Conservation (phyloP, 352 stramenopile genomes). For the Pythium guiyangense region DNA sequence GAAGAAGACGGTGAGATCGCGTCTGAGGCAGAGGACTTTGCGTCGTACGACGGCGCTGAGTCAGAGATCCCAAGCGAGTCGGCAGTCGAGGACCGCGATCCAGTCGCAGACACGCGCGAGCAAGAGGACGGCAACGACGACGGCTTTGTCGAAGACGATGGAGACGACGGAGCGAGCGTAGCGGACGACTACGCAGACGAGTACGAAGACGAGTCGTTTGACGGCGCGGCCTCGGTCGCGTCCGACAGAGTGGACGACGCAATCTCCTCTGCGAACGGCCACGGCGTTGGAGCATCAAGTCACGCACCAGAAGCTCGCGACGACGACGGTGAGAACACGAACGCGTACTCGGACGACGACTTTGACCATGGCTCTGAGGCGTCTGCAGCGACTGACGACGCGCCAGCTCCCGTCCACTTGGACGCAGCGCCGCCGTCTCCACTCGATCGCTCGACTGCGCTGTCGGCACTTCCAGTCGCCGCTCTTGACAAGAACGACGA, state of each 20-base stretch:
- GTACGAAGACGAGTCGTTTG: slow-evolving; percentile 51
- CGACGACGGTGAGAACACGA: slow-evolving; percentile 4
- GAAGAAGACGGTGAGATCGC: slow-evolving; percentile 4
- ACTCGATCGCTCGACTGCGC: too few relatives aligned
- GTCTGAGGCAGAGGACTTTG: slow-evolving; percentile 3
- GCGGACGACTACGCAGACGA: slow-evolving; percentile 22
- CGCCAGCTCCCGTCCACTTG: not conserved
- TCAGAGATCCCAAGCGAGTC: slow-evolving; percentile 14
- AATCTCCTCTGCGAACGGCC: not conserved
- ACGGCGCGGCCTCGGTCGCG: slow-evolving; percentile 18
- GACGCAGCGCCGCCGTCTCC: too few relatives aligned
- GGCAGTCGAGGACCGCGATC: not conserved
- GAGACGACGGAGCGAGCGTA: slow-evolving; percentile 6
- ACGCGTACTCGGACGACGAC: slow-evolving; percentile 29
- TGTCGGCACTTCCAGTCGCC: not conserved
- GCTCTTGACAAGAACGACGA: not conserved
- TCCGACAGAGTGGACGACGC: slow-evolving; percentile 2
- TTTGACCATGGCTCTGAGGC: slow-evolving; percentile 26
- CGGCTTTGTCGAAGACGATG: not conserved
- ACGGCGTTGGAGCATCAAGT: not conserved
- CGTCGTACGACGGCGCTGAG: not conserved
- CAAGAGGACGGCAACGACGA: not conserved
- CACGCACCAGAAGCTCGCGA: not conserved
- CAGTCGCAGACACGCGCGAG: not conserved
- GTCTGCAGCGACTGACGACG: not conserved